Conservation (phyloP, 2,329 filamentous ascomycete species). For the Pyrenophora teres region DNA sequence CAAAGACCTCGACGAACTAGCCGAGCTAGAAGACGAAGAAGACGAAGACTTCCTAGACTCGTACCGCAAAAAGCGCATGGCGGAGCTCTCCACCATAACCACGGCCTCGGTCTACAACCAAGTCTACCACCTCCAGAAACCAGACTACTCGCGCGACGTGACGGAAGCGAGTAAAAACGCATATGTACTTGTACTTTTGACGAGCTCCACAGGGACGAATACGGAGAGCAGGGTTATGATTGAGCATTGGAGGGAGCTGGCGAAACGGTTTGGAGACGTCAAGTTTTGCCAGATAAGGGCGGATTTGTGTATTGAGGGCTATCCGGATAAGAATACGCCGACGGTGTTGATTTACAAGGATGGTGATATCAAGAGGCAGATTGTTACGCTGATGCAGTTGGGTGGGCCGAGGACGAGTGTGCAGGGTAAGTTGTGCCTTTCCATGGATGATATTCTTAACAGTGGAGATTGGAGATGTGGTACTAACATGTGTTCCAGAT, state of each 20-base stretch:
- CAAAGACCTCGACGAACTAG: conserved; percentile 91
- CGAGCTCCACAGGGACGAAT: conserved; percentile 76
- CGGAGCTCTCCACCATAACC: conserved; percentile 75
- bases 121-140: conserved; percentile 93
- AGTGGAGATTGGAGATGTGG: not conserved
- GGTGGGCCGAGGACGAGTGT: conserved; percentile 58
- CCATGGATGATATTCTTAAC: not conserved
- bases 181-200: conserved; percentile 77
- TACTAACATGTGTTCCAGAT: conserved; percentile 51
- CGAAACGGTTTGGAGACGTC: conserved; percentile 84
- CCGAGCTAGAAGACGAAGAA: conserved; percentile 92
- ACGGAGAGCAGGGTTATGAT: conserved; percentile 81
- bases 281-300: conserved; percentile 98
- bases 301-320: conserved; percentile 92
- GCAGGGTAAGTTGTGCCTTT: conserved; percentile 1
- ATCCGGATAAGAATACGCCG: conserved; percentile 92
- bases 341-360: conserved; percentile 93
- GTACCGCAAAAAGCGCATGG: conserved; percentile 84
- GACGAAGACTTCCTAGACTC: conserved; percentile 88
- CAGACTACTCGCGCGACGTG: conserved; percentile 88
- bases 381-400: conserved; percentile 85
- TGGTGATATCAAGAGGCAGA: conserved; percentile 86
- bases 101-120: conserved; percentile 82
- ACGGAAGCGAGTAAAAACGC: conserved; percentile 81
- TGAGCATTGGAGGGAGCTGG: conserved; percentile 84